Evolutionary conservation across 2,329 filamentous ascomycete species (phyloP), one percentile per base, ranked within the genome.

Genomic region (Clonostachys chloroleuca): DNA sequence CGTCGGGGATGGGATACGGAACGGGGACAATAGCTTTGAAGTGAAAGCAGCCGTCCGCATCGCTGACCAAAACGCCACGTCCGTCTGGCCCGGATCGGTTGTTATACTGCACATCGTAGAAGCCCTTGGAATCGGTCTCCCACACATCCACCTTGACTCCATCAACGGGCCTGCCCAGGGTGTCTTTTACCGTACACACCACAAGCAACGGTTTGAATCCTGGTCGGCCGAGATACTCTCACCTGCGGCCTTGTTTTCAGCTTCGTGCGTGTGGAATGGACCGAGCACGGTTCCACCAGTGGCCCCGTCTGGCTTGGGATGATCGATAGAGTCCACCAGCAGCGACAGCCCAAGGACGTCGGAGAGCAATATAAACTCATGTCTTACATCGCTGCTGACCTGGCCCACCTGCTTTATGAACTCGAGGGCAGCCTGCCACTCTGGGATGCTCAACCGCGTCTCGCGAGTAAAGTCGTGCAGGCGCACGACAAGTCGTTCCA

Each of bases 11-110:
- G 0, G 87, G 85, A 66, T 95, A 95, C 48, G 85, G 84, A 49
- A 95, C 89, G 0, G 90, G 90, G 52, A 86, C 84, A 61, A 95
- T 89, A 0, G 85, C 88, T 59, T 83, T 84, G 72, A 94, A 95
- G 84, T 86, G 92, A 65, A 95, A 35, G 16, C 42, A 10, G 1
- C 59, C 61, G 3, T 60, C 42, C 5, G 48, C 52, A 33, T 62
- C 60, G 16, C 58, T 63, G 1, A 48, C 49, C 43, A 65, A 46
- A 5, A 62, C 49, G 20, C 54, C 57, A 5, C 64, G 58, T 30
- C 61, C 64, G 50, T 60, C 62, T 1, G 64, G 59, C 1, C 52
- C 75, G 8, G 75, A 65, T 3, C 81, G 68, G 9, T 77, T 77
- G 0, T 77, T 69, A 57, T 87, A 81, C 62, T 91, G 87, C 42